Evolutionary conservation across 331 rosid genomes (phyloP), one percentile per base, ranked within the genome.

Genomic region (Telfairia occidentalis): DNA sequence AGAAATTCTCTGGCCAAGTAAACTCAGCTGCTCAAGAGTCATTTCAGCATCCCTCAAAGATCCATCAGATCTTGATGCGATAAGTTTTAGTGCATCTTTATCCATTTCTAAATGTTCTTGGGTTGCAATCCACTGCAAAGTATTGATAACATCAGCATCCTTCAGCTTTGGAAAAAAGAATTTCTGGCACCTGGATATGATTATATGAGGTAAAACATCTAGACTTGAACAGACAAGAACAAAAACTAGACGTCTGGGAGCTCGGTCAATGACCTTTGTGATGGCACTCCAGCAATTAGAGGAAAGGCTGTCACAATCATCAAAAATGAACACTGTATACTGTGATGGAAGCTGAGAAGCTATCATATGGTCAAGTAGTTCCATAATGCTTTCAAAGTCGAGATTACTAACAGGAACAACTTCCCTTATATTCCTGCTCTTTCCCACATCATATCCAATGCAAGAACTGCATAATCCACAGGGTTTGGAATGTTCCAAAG

Each of bases 121-220:
- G 76, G 84, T 77, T 53, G 98, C 90, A 78, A 92, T 87, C 90
- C 89, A 78, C 82, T 89, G 96, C 81, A 92, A 82, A 74, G 91
- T 86, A 78, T 83, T 74, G 83, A 90, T 85, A 74, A 92, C 83
- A 87, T 92, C 97, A 18, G 92, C 84, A 79, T 92, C 98, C 86
- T 87, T 92, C 78, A 92, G 82, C 88, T 92, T 92, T 40, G 98
- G 98, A 50, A 92, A 92, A 84, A 90, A 88, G 86, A 92, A 90
- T 79, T 90, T 92, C 82, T 92, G 98, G 77, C 96, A 92, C 86
- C 96, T 89, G 81, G 98, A 92, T 90, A 87, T 90, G 87, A 92
- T 90, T 83, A 92, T 86, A 79, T 90, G 97, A 85, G 98, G 98
- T 85, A 92, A 84, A 74, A 90, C 92, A 82, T 92, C 98, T 74